phyloP scores from a whole-genome alignment of 331 rosid genomes.

The Acacia concinna region DNA sequence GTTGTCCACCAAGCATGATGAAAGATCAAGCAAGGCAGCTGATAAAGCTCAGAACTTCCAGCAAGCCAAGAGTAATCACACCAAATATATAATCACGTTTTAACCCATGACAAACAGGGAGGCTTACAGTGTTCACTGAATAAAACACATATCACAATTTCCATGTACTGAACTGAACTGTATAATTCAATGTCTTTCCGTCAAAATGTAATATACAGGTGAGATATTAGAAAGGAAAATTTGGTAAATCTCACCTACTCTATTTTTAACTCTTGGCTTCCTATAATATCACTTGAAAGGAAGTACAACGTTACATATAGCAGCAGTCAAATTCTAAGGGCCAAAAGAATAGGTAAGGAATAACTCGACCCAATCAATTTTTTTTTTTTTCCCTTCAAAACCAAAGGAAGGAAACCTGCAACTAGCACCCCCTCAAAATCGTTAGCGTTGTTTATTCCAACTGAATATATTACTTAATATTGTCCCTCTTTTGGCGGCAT shows the following conservation, averaged over 20 bases:
- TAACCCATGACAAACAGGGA: background rate
- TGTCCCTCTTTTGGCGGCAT: slow-evolving; percentile 48
- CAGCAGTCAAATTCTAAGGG: slow-evolving; percentile 7
- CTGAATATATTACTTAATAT: slow-evolving; percentile 38
- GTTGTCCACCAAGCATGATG: background rate
- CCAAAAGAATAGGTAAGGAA: background rate
- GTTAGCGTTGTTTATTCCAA: slow-evolving; percentile 44
- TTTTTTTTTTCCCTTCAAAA: background rate
- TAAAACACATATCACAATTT: background rate
- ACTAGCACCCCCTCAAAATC: slow-evolving; percentile 56
- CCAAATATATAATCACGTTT: background rate
- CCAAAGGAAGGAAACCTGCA: slow-evolving; percentile 30
- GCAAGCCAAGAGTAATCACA: background rate
- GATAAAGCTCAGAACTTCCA: background rate
- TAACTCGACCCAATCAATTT: background rate
- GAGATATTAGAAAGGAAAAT: slow-evolving; percentile 6
- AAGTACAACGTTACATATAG: background rate
- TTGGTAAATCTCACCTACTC: slow-evolving; percentile 14
- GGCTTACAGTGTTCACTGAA: background rate
- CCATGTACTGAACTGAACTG: background rate
- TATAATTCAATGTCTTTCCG: slow-evolving; percentile 3
- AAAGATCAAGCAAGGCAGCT: background rate
- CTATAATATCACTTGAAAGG: slow-evolving; percentile 8
- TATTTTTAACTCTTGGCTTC: slow-evolving; percentile 12
- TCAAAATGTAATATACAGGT: slow-evolving; percentile 19